Base-by-base conservation (phyloP, 2,329 filamentous ascomycete species). In the Fusarium coicis region DNA sequence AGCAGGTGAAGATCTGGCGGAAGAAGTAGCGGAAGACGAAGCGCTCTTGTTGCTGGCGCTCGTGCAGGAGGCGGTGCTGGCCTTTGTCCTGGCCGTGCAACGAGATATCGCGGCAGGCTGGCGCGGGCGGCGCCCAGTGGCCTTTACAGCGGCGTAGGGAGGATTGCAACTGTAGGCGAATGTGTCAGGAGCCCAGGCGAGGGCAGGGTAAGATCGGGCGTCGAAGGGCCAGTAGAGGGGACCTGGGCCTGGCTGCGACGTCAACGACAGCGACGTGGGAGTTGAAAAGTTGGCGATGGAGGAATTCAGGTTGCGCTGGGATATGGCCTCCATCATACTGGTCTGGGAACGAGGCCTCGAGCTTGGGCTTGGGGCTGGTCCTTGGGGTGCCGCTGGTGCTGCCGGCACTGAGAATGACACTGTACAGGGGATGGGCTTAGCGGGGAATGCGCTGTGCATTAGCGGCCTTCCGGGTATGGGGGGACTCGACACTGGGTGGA, bases 231-330 rank as follows among this genome's bases (percentile, higher is more conserved):
- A 77, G 71, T 53, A 60, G 18, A 71, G 44, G 9, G 54, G 37
- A 39, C 58, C 57, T 64, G 59, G 42, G 26, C 61, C 59, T 60
- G 59, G 56, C 53, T 58, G 73, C 50, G 66, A 63, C 61, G 65
- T 44, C 54, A 61, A 72, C 50, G 60, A 52, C 49, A 58, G 12
- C 40, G 67, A 56, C 56, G 60, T 47, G n/a, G 69, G 55, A 44
- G 73, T 70, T 21, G 74, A 60, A 55, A 68, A 69, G 66, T 75
- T 76, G 69, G 69, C 61, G 68, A 77, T 72, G 63, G 75, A 74
- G 28, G 72, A 76, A 71, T 63, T 77, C 75, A 77, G 55, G 69
- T 67, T 77, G 72, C 69, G 75, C 66, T 75, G 72, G 66, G 66
- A 69, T 63, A 75, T 64, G 56, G 69, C 71, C 61, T 77, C 73